Base-by-base conservation (phyloP, 169 alveolate genomes). In the Eimeria falciformis region DNA sequence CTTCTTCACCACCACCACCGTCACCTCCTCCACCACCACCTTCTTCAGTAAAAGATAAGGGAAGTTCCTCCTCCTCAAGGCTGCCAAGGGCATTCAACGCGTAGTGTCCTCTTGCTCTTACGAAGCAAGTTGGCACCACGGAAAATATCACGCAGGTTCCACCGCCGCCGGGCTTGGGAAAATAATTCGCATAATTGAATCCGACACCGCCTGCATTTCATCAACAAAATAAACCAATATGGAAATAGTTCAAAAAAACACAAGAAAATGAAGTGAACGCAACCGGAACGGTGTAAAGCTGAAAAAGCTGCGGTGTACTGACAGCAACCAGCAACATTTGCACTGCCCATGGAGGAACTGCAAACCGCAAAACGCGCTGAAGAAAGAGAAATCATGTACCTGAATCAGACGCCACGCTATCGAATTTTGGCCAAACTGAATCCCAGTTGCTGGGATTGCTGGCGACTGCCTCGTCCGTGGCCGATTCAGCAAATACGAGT, bases 371-470 rank as follows among this genome's bases (percentile, higher is more conserved):
- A 53, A 18, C 62, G 62, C 62, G 62, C 62, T 14, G 9, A 11
- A 18, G 1, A 53, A 14, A 4, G 23, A 21, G n/a, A 23, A 23
- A 5, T 0, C 78, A 9, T 17, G 5, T 5, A 71, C 83, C 83
- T 43, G 83, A 71, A 23, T 7, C 58, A 37, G 83, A 40, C 3
- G 83, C 83, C 1, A n/a, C 5, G 56, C 83, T 71, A 43, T 71
- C 83, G 46, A 71, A 21, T 25, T 50, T 71, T 18, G 83, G 83
- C 83, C 83, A 71, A 29, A 71, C 27, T 1, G 83, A 71, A 23
- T 71, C 58, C 83, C 83, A 71, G 27, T 71, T 71, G 53, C 17
- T 23, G 23, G 83, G 58, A 37, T 71, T 40, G 2, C 27, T 17
- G 17, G 83, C 83, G 37, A 43, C 58, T 37, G 83, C 58, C 27